These are phyloP conservation scores for Fusarium abutilonis DNA, from an alignment of 2,329 filamentous ascomycete species.

Conservation along the genomic window DNA sequence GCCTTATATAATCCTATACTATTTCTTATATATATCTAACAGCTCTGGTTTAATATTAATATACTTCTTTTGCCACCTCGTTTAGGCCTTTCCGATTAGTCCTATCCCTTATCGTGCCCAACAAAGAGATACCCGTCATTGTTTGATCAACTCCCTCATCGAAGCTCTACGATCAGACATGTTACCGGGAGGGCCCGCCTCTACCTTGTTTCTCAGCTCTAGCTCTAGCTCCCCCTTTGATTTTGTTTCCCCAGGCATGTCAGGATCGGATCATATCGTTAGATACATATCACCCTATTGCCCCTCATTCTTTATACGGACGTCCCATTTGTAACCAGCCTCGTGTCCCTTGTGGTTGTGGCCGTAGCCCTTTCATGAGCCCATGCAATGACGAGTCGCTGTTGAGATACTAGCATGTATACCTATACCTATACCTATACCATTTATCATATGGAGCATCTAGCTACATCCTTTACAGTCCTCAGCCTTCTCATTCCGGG, in stretches of 20 bases:
- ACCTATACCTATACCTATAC: neutral
- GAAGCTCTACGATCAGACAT: constrained; percentile 6
- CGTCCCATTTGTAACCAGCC: constrained; percentile 22
- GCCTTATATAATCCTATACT: no score
- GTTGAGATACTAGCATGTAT: neutral
- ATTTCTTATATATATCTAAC: no score
- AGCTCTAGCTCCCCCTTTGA: constrained; percentile 8
- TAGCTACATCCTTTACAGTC: constrained; percentile 5
- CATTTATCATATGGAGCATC: neutral
- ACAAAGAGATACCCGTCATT: neutral
- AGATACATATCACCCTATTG: constrained; percentile 40
- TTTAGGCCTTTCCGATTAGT: no score
- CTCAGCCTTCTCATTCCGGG: constrained; percentile 27
- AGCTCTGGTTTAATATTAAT: no score
- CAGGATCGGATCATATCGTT: constrained; percentile 45
- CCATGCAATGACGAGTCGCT: neutral
- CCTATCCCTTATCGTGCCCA: no score
- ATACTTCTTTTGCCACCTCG: no score
- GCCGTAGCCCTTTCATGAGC: constrained; percentile 8
- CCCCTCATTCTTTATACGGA: constrained; percentile 13
- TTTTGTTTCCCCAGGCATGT: constrained; percentile 33
- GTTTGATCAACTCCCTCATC: constrained; percentile 13
- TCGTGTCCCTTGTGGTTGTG: constrained; percentile 10
- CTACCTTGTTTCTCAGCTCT: constrained; percentile 9
- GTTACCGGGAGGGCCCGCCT: constrained; percentile 12